Evolutionary conservation across 2,329 filamentous ascomycete genomes (phyloP), one percentile per base, ranked within the genome.

Genomic region (Aureobasidium sp.): DNA sequence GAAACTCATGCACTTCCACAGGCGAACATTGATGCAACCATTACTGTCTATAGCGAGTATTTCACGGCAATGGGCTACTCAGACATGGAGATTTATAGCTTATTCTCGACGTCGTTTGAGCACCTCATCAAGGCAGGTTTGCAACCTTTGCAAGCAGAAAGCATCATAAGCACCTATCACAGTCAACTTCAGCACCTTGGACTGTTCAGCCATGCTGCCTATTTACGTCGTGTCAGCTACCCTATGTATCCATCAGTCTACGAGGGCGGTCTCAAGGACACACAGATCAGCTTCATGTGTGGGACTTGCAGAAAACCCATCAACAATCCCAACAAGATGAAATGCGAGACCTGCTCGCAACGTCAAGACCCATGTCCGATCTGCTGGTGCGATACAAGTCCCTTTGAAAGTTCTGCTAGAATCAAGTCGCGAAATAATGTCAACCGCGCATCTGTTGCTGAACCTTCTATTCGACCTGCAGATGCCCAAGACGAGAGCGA

Each of bases 111-210:
- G 14, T 64, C 70, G 24, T 62, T 74, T 17, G 65, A 63, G 11
- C 68, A 70, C 38, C 56, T 74, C 5, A 63, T 73, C 38, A 65
- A 66, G 19, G 68, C 71, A 14, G 74, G 74, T 4, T 65, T 77
- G 39, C 70, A 74, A 41, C 72, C 73, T 6, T 67, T 74, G 14
- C 77, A 82, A 60, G 70, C 77, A 44, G 79, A 82, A 61, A 68
- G 71, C 40, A 76, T 82, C 37, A 72, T 82, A 37, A 70, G 74
- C 35, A 69, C 74, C 3, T 83, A 83, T 63, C 78, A 84, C 63
- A 73, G 75, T 45, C 77, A 79, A 53, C 69, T 84, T 19, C 63
- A 72, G 16, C 65, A 65, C 21, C 66, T 74, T 11, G 71, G 61
- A 48, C 72, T 73, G 44, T 79, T 66, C 67, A 76, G 69, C 63